A percentile compares a stretch with the other conserved stretches of the same genome.
Evolutionary conservation across 768 basidiomycete species (phyloP).

Genomic region (Auricularia heimuer): DNA sequence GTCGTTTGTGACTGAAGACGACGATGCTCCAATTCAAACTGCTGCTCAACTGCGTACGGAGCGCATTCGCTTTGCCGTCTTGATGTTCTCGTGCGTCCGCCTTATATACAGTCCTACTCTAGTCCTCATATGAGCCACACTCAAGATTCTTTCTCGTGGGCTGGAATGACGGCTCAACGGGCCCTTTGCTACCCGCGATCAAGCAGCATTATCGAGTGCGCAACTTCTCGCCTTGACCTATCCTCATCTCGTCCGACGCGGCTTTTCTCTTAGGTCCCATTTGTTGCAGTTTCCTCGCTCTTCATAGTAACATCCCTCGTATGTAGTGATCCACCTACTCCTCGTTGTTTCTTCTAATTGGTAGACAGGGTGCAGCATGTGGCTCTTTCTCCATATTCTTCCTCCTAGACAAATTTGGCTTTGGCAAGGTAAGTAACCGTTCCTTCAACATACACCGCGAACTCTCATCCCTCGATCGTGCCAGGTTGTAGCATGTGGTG

Average conservation of each 20-base stretch:
- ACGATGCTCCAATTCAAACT: background rate
- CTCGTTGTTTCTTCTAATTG: conserved; percentile 1
- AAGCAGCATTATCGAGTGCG: conserved; percentile 44
- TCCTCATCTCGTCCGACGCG: background rate
- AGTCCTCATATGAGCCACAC: no score
- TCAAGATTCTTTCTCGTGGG: background rate
- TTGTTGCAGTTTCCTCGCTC: conserved; percentile 47
- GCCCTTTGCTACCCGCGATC: conserved; percentile 65
- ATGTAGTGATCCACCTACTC: background rate
- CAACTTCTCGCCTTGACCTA: background rate
- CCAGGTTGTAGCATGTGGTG: conserved; percentile 33
- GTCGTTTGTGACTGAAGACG: no score
- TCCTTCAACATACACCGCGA: background rate
- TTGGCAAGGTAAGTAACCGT: conserved; percentile 32
- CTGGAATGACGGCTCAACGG: conserved; percentile 16
- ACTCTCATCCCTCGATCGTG: background rate
- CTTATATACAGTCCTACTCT: no score
- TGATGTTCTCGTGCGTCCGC: background rate
- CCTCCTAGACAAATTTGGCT: conserved; percentile 34
- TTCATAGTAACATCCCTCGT: conserved; percentile 38
- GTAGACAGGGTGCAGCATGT: conserved; percentile 36
- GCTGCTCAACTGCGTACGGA: background rate
- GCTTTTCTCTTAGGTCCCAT: conserved; percentile 30
- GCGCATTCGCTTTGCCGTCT: background rate
- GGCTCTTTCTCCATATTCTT: conserved; percentile 40